phyloP scores from a whole-genome alignment of 177 flowering plant genomes.

The Tripterygium wilfordii region DNA sequence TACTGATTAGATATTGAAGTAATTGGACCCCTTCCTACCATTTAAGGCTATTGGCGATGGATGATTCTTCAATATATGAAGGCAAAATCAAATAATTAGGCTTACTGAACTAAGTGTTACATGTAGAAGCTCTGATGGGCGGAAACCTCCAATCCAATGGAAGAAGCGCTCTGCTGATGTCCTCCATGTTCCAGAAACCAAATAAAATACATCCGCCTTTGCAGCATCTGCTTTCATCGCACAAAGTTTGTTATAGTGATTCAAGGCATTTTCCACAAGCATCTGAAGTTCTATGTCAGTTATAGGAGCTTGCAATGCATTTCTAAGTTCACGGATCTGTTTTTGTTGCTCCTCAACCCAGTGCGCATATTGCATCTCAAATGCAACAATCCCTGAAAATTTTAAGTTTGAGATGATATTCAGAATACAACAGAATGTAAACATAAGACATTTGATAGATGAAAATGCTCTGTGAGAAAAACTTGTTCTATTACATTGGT shows the following conservation, averaged over 20 bases:
- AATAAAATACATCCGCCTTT: conserved; percentile 64
- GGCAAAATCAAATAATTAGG: not conserved
- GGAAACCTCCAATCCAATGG: conserved; percentile 83
- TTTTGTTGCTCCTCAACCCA: conserved; percentile 68
- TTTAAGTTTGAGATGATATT: not conserved
- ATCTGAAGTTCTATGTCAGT: conserved; percentile 44
- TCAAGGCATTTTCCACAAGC: conserved; percentile 49
- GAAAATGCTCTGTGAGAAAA: too few relatives aligned
- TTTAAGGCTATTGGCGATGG: too few relatives aligned
- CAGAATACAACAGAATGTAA: not conserved
- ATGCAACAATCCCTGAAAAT: conserved; percentile 50
- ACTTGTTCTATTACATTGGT: too few relatives aligned
- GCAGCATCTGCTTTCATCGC: conserved; percentile 65
- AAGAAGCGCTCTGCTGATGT: conserved; percentile 69
- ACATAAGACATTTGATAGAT: too few relatives aligned
- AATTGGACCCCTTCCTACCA: too few relatives aligned
- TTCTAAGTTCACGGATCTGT: conserved; percentile 47
- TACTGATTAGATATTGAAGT: not conserved
- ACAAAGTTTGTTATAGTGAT: conserved; percentile 59
- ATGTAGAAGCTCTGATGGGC: conserved; percentile 74
- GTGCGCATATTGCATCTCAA: conserved; percentile 62
- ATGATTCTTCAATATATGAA: too few relatives aligned
- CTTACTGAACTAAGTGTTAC: conserved; percentile 24
- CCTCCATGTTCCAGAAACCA: conserved; percentile 73
- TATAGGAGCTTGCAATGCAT: conserved; percentile 40